phyloP scores from a whole-genome alignment of 352 stramenopile genomes.

The Globisporangium alternatum region DNA sequence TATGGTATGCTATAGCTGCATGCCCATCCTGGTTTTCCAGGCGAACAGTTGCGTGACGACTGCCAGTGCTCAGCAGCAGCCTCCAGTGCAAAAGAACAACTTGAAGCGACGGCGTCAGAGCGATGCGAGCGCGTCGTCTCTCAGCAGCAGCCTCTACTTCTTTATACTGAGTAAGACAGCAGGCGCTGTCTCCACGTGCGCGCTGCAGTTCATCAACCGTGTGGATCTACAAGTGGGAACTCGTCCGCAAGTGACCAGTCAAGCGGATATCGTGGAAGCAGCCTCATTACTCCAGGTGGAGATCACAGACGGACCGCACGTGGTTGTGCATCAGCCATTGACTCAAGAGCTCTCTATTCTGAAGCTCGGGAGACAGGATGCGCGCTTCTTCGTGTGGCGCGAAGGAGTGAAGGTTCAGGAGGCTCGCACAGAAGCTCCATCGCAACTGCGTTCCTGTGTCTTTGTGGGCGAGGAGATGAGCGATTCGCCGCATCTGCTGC shows the following conservation, averaged over 20 bases:
- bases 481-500: slow-evolving; percentile 14
- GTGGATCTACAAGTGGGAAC: slow-evolving; percentile 6
- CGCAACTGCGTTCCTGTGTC: slow-evolving; percentile 10
- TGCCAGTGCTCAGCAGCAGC: slow-evolving; percentile 1
- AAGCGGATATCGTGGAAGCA: background rate
- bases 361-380: slow-evolving; percentile 21
- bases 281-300: slow-evolving; percentile 24
- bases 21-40: slow-evolving; percentile 16
- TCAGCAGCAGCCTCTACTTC: slow-evolving; percentile 10
- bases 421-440: background rate
- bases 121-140: background rate
- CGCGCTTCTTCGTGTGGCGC: slow-evolving; percentile 27
- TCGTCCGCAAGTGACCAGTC: background rate
- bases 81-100: background rate
- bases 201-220: slow-evolving; percentile 18
- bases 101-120: background rate
- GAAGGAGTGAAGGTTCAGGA: background rate
- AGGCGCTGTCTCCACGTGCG: background rate
- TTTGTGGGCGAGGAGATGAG: slow-evolving; percentile 7
- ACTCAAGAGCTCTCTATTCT: slow-evolving; percentile 16
- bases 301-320: slow-evolving; percentile 33
- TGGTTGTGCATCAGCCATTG: slow-evolving; percentile 26
- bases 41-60: background rate
- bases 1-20: slow-evolving; percentile 4
- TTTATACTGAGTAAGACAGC: slow-evolving; percentile 2